These are phyloP conservation scores for Salix suchowensis DNA, from an alignment of 345 rosid genomes.

Conservation along the genomic window DNA sequence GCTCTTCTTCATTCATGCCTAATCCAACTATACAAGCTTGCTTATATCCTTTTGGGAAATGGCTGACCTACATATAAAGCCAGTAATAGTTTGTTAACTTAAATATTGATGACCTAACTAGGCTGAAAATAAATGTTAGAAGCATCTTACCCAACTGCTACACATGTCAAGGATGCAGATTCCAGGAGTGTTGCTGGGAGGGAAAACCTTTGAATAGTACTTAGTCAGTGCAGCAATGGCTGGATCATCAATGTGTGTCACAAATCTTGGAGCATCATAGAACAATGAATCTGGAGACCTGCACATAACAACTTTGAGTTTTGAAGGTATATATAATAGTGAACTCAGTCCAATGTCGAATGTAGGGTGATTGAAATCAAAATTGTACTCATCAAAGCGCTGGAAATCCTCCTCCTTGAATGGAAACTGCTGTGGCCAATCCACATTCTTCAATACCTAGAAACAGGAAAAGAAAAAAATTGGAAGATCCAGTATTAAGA, in stretches of 20 bases:
- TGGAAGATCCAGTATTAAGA: background rate
- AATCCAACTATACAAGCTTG: constrained; percentile 72
- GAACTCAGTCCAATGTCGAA: background rate
- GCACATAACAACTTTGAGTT: constrained; percentile 7
- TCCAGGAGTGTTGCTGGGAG: constrained; percentile 73
- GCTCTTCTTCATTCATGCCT: constrained; percentile 89
- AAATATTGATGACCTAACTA: background rate
- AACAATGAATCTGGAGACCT: constrained; percentile 74
- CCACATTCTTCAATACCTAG: constrained; percentile 67
- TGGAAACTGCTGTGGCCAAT: constrained; percentile 86
- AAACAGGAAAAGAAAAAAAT: constrained; percentile 1
- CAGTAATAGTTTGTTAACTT: background rate
- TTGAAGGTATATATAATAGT: constrained; percentile 1
- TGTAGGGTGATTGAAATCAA: background rate
- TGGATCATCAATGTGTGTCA: constrained; percentile 86
- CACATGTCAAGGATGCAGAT: constrained; percentile 84
- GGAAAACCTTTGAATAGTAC: constrained; percentile 70
- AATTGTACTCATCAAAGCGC: constrained; percentile 75
- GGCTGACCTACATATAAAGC: constrained; percentile 61
- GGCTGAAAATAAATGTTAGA: background rate
- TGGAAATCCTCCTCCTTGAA: constrained; percentile 87
- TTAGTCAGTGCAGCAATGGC: constrained; percentile 84
- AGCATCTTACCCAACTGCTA: constrained; percentile 79
- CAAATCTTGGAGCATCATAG: constrained; percentile 81
- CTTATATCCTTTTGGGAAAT: constrained; percentile 83